Base-by-base conservation (phyloP, 768 basidiomycete genomes). In the Nidularia pulvinata region DNA sequence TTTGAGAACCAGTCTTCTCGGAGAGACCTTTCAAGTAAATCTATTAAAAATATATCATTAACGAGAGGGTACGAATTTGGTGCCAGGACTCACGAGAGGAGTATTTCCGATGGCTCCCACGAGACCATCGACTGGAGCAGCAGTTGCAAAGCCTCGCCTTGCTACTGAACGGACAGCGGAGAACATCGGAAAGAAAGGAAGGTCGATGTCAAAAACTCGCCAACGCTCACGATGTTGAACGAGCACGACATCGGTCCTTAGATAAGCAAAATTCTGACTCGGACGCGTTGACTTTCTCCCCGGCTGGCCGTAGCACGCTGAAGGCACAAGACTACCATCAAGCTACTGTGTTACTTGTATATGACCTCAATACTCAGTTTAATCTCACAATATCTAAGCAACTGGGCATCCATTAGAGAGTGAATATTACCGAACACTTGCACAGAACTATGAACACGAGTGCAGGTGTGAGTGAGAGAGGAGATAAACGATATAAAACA, bases 51-150 rank as follows among this genome's bases (percentile, higher is more conserved):
- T 48, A 54, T 49, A 48, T 59, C 52, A 48, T 33, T 43, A 19
- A n/a, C 25, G 45, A 39, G 49, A 13, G 11, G 36, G 22, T 11
- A 49, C 16, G 19, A 50, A 42, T 9, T 25, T 22, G 22, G 33
- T 25, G 19, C 16, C 10, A 25, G 45, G 7, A 69, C 85, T 63
- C 55, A 95, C 95, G 44, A 98, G 75, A 52, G 96, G 96, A 0
- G 96, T 98, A 71, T 94, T 94, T 57, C 95, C 96, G 44, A 98
- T 82, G 30, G 95, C 87, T 5, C 88, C 93, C 7, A 82, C 84
- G 71, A 98, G 95, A 46, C 95, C 93, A 51, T 89, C 73, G 25
- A 87, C 88, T 14, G 77, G 59, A 22, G 72, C 59, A 42, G 65
- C 69, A 19, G 80, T 75, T 19, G 74, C 67, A 39, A 79, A 74